Evolutionary conservation across 1,284 basidiomycete species (phyloP).

Genomic region (Salmacisia buchloeana): DNA sequence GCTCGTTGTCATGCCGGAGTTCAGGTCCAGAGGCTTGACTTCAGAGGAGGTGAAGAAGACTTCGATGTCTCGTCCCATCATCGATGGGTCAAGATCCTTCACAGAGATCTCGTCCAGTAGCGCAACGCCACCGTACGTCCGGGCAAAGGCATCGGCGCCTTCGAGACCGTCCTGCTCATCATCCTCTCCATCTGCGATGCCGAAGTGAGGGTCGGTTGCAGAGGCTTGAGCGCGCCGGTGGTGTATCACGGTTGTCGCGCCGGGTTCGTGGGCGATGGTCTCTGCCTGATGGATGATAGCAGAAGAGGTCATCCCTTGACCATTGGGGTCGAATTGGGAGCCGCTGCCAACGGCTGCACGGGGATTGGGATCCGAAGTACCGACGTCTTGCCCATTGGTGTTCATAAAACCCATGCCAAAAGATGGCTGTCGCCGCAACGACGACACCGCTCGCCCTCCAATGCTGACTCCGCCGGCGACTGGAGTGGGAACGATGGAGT

Average conservation of each 20-base stretch:
- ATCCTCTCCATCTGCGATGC: neutral
- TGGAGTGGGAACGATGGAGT: neutral
- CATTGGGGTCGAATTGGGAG: neutral
- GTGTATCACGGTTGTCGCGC: constrained; percentile 9
- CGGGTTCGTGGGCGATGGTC: constrained; percentile 3
- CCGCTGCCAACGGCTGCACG: neutral
- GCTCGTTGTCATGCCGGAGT: too few relatives aligned
- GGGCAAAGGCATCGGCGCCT: constrained; percentile 30
- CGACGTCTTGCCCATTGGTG: neutral
- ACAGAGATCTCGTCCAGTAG: constrained; percentile 34
- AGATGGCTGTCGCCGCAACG: neutral
- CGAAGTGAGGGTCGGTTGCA: neutral
- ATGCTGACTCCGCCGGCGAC: neutral
- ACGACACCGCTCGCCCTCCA: neutral
- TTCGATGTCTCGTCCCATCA: neutral
- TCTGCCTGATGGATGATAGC: neutral
- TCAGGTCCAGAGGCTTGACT: neutral
- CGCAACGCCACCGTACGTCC: constrained; percentile 29
- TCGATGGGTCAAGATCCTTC: neutral
- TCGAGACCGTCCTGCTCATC: constrained; percentile 16
- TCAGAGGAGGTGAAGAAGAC: neutral
- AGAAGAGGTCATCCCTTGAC: neutral
- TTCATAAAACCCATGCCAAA: neutral
- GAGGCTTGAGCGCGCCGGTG: neutral
- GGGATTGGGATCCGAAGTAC: neutral